Evolutionary conservation across 352 stramenopile species (phyloP), one percentile per base, ranked within the genome.

Genomic region (Phytophthora pluvialis): DNA sequence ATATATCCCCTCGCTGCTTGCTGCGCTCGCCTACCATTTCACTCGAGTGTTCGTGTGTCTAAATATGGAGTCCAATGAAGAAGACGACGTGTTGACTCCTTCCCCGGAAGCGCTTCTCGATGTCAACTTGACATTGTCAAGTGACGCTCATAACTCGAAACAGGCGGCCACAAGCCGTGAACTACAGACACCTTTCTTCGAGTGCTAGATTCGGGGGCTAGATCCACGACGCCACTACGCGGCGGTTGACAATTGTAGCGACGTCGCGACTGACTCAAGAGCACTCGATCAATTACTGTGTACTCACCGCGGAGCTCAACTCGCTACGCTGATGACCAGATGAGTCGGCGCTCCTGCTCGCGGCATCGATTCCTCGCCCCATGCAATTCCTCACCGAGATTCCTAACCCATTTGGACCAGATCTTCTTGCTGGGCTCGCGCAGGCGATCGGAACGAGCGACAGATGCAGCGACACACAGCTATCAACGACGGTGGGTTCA

Each of bases 231-330:
- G 18, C 26, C 38, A 25, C 46, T 29, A 54, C 42, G 31, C 25
- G 13, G 5, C 28, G 12, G 52, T 62, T 64, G 60, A 46, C 52
- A 64, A 64, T 64, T 68, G 60, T 68, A 64, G 52, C 60, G 38
- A 67, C 26, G n/a, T 15, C 28, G 21, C 60, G 51, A 67, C 51
- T 63, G 60, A 67, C 33, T 63, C 60, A 55, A 67, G 38, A 32
- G 15, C 31, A 42, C 39, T 59, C 36, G 48, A 11, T 45, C 57
- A 29, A 54, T 31, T 52, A 10, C 15, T 9, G 16, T 71, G 12
- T 59, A 50, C 40, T 15, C 40, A 16, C 32, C 40, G 31, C 51
- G 42, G 21, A 47, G 54, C 32, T 60, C 32, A 46, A 21, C 21
- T 53, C 43, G 32, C 21, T 33, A 47, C 16, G 32, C 16, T 45